These are phyloP conservation scores for Sporobolomyces phaffii DNA, from an alignment of 768 basidiomycete genomes.

Conservation along the genomic window DNA sequence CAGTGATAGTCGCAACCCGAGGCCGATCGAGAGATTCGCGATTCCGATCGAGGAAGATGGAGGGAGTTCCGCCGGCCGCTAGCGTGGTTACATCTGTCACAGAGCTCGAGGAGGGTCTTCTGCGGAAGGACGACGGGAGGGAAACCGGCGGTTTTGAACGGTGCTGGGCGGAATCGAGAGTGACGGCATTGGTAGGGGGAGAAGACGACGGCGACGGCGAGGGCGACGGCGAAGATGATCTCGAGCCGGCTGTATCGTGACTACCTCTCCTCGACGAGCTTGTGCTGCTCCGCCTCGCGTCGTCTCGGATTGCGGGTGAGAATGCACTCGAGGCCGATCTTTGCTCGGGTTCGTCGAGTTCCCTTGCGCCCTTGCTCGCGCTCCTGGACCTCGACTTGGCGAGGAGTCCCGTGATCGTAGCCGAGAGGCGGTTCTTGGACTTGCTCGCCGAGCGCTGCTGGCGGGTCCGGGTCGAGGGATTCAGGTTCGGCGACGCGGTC, in stretches of 20 bases:
- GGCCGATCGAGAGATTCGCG: background rate
- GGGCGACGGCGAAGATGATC: too few species aligned
- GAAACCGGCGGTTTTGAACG: slow-evolving; percentile 24
- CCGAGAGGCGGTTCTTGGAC: slow-evolving; percentile 13
- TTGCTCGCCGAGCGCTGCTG: background rate
- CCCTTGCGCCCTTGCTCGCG: background rate
- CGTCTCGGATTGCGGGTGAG: background rate
- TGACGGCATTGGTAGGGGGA: background rate
- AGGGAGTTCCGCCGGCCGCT: background rate
- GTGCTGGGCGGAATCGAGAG: background rate
- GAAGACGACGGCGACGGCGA: background rate
- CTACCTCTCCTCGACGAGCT: slow-evolving; percentile 1
- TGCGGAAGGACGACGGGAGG: slow-evolving; percentile 24
- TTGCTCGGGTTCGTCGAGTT: background rate
- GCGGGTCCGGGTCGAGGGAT: background rate
- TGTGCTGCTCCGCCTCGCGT: background rate
- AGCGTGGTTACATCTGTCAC: background rate
- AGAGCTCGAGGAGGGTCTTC: slow-evolving; percentile 2
- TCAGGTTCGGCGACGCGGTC: background rate
- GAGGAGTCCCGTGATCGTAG: slow-evolving; percentile 3
- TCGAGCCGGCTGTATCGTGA: too few species aligned
- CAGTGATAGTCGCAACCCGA: background rate
- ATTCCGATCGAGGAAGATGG: background rate
- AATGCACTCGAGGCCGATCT: background rate
- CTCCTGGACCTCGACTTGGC: slow-evolving; percentile 8